Evolutionary conservation across 192 early-diverging fungal species (phyloP).

Genomic region (Gryganskiella cystojenkinii): DNA sequence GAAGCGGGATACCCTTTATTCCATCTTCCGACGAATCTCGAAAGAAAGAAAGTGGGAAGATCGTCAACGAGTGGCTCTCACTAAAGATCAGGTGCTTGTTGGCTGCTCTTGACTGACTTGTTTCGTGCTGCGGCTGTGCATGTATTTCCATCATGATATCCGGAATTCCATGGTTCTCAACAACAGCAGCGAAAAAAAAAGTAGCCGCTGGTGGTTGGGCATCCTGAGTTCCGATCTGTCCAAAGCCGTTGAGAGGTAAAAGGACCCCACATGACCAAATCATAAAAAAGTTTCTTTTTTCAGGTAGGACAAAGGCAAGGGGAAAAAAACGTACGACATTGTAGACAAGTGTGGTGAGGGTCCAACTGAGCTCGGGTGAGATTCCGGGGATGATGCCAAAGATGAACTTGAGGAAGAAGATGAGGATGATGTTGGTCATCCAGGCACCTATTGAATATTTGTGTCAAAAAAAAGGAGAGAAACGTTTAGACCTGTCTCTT

Average conservation of each 20-base stretch:
- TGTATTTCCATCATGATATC: not conserved
- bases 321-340: constrained; percentile 75
- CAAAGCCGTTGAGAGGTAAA: too few species aligned
- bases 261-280: constrained; percentile 4
- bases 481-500: constrained; percentile 1
- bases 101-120: too few species aligned
- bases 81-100: too few species aligned
- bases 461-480: constrained; percentile 9
- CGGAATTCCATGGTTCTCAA: too few species aligned
- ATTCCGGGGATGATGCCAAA: constrained; percentile 92
- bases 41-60: not conserved
- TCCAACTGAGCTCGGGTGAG: constrained; percentile 94
- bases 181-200: too few species aligned
- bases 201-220: not conserved
- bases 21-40: not conserved
- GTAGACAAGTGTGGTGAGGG: constrained; percentile 92
- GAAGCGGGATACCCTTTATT: not conserved
- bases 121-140: too few species aligned
- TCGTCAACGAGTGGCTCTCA: too few species aligned
- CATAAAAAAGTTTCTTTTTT: not conserved
- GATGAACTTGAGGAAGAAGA: constrained; percentile 79
- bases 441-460: constrained; percentile 80
- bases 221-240: too few species aligned
- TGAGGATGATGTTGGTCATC: constrained; percentile 88
- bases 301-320: not conserved